A percentile compares a stretch with the other conserved stretches of the same genome.
Conservation (phyloP, 345 rosid species). For the Lenwebbia sp. region DNA sequence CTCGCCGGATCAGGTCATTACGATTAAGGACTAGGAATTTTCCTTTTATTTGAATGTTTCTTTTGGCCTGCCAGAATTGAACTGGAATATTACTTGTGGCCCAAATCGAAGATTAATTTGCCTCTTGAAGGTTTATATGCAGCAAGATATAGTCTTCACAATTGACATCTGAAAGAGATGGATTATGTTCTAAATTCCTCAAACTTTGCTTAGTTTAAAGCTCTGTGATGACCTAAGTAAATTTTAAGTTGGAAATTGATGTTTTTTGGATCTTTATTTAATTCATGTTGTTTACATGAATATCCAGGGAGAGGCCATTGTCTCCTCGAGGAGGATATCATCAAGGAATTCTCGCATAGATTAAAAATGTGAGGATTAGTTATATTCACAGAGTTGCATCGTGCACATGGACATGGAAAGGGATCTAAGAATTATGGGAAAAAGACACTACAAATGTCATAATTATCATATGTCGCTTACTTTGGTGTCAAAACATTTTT, state of each 20-base stretch:
- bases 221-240: not conserved
- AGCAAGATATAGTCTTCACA: not conserved
- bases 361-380: not conserved
- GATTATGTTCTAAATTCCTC: not conserved
- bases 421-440: not conserved
- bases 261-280: not conserved
- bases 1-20: too few relatives aligned
- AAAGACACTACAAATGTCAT: too few relatives aligned
- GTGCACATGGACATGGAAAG: too few relatives aligned
- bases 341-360: not conserved
- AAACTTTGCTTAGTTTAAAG: not conserved
- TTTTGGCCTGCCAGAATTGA: not conserved
- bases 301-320: not conserved
- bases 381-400: too few relatives aligned
- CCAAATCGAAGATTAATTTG: not conserved
- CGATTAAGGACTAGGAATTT: not conserved
- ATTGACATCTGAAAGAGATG: not conserved
- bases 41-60: not conserved
- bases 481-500: too few relatives aligned
- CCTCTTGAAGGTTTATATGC: not conserved
- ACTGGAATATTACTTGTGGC: not conserved
- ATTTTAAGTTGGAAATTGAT: not conserved
- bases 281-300: not conserved
- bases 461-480: too few relatives aligned
- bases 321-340: not conserved